phyloP scores from a whole-genome alignment of 2,329 filamentous ascomycete species.

The Neoarthrinium moseri region DNA sequence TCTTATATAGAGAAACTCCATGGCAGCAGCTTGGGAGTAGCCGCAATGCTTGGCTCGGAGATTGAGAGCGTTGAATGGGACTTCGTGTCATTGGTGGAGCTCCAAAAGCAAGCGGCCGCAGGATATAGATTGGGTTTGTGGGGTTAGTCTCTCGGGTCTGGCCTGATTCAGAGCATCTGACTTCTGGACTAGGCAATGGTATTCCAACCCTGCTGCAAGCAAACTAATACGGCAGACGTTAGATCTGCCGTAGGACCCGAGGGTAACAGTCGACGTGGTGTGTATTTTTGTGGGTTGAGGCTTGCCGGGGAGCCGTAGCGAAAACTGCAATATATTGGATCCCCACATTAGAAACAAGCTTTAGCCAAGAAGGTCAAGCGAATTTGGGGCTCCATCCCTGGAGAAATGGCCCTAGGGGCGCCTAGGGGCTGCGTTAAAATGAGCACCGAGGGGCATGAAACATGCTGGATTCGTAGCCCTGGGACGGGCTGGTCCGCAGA shows the following conservation, averaged over 20 bases:
- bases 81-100: constrained; percentile 2
- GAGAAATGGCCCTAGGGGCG: not conserved
- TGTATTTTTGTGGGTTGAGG: not conserved
- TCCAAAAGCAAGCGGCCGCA: constrained; percentile 1
- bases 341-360: constrained; percentile 6
- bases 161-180: too few species aligned
- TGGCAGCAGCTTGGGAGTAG: not conserved
- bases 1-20: not conserved
- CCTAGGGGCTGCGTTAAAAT: constrained; percentile 5
- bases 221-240: too few species aligned
- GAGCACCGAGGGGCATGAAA: constrained; percentile 5
- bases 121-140: constrained; percentile 4
- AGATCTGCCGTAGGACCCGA: too few species aligned
- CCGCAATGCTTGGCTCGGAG: constrained; percentile 4
- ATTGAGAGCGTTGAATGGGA: not conserved
- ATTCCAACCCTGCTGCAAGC: too few species aligned
- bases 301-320: not conserved
- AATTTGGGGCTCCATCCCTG: not conserved
- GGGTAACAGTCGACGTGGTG: not conserved
- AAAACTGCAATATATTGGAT: not conserved
- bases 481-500: not conserved
- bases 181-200: too few species aligned
- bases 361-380: not conserved
- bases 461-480: not conserved
- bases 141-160: too few species aligned